phyloP scores from a whole-genome alignment of 139 green algal genomes.

The Picochlorum sp. region DNA sequence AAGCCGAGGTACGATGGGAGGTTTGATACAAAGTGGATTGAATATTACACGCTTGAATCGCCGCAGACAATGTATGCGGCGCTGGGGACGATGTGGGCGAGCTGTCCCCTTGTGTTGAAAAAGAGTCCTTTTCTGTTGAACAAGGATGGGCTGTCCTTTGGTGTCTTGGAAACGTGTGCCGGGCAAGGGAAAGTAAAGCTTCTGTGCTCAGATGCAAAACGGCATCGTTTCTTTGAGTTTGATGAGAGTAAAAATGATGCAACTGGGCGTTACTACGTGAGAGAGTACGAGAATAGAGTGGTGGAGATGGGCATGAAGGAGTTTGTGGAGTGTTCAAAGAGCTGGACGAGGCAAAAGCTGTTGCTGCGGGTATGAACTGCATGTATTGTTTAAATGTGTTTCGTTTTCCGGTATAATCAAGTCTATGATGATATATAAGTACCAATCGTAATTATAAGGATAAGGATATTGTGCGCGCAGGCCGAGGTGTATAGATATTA shows the following conservation, averaged over 20 bases:
- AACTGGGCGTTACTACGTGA: conserved; percentile 40
- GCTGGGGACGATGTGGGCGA: conserved; percentile 4
- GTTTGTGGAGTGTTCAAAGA: conserved; percentile 31
- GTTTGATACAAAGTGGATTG: conserved; percentile 6
- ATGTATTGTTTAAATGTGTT: not conserved
- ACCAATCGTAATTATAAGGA: too few relatives aligned
- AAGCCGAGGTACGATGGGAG: conserved; percentile 3
- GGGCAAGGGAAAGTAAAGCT: conserved; percentile 12
- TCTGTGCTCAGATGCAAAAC: conserved; percentile 24
- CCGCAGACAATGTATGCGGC: conserved; percentile 11
- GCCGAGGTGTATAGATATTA: too few relatives aligned
- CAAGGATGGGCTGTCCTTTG: not conserved
- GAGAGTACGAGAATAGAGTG: conserved; percentile 39
- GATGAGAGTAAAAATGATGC: conserved; percentile 38
- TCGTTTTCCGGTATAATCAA: too few relatives aligned
- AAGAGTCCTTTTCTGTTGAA: not conserved
- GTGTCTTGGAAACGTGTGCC: too few relatives aligned
- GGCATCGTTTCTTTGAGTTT: conserved; percentile 36
- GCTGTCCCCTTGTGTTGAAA: conserved; percentile 14
- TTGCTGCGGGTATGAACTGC: not conserved
- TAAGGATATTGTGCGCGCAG: too few relatives aligned
- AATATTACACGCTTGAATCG: conserved; percentile 11
- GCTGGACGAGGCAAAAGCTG: conserved; percentile 18
- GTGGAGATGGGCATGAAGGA: conserved; percentile 30
- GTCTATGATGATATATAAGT: too few relatives aligned